A percentile compares a stretch with the other conserved stretches of the same genome.
Conservation (phyloP, 2,329 filamentous ascomycete genomes). For the Cladophialophora exuberans region DNA sequence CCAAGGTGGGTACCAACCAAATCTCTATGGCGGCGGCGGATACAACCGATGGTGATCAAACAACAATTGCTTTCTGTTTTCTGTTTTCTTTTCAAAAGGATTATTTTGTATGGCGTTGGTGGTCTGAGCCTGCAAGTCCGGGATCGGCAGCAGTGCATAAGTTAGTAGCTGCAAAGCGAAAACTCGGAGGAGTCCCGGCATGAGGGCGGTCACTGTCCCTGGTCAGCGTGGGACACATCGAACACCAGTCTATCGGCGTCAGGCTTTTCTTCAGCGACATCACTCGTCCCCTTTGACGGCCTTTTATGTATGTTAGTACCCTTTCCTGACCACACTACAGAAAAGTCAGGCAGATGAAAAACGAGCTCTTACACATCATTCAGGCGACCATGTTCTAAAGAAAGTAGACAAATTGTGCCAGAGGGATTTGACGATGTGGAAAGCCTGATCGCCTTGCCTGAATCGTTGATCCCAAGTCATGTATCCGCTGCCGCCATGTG, state of each 20-base stretch:
- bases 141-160: constrained; percentile 30
- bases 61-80: constrained; percentile 34
- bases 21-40: constrained; percentile 75
- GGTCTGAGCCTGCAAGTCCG: constrained; percentile 27
- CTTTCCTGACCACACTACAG: constrained; percentile 31
- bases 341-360: constrained; percentile 32
- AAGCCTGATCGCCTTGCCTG: constrained; percentile 28
- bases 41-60: constrained; percentile 70
- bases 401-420: constrained; percentile 27
- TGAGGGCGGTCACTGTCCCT: constrained; percentile 25
- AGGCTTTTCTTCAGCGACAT: constrained; percentile 39
- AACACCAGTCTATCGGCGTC: constrained; percentile 40
- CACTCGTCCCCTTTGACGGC: constrained; percentile 39
- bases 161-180: constrained; percentile 31
- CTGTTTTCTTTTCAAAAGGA: constrained; percentile 21
- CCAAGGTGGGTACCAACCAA: constrained; percentile 84
- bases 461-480: constrained; percentile 12
- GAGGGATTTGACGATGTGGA: constrained; percentile 26
- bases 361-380: constrained; percentile 30
- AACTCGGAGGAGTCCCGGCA: constrained; percentile 30
- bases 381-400: constrained; percentile 24
- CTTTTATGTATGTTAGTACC: constrained; percentile 55
- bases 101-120: constrained; percentile 36
- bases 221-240: constrained; percentile 30
- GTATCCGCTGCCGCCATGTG: constrained; percentile 29